A percentile compares a stretch with the other conserved stretches of the same genome.
phyloP scores from a whole-genome alignment of 495 filamentous ascomycete genomes.

The Clohesyomyces aquaticus region DNA sequence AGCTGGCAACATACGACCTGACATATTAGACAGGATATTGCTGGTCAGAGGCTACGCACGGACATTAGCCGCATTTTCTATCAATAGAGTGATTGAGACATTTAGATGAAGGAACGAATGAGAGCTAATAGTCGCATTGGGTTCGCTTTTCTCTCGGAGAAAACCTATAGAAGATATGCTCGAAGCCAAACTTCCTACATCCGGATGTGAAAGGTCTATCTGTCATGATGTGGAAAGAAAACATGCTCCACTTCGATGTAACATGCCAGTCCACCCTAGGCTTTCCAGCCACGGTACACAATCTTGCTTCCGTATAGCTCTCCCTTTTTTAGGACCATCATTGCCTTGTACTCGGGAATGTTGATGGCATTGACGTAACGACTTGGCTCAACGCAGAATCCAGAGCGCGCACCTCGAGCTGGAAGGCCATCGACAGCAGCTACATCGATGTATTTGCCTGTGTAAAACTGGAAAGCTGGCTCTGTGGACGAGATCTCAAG shows the following conservation, averaged over 20 bases:
- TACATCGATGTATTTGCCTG: constrained; percentile 81
- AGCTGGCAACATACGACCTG: too few species aligned
- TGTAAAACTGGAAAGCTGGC: constrained; percentile 96
- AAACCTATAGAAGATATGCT: too few species aligned
- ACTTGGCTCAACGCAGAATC: constrained; percentile 89
- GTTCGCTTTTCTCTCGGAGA: too few species aligned
- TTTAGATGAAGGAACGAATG: neutral
- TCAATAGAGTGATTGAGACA: neutral
- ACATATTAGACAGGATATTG: neutral
- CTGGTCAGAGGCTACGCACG: neutral
- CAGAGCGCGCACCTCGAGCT: constrained; percentile 65
- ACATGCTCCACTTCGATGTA: neutral
- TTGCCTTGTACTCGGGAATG: constrained; percentile 72
- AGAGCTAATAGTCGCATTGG: neutral
- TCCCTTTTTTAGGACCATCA: constrained; percentile 78
- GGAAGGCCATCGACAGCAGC: constrained; percentile 67
- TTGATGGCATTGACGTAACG: constrained; percentile 89
- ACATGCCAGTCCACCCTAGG: constrained; percentile 8
- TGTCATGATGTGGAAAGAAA: too few species aligned
- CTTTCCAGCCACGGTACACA: constrained; percentile 79
- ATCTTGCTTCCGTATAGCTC: constrained; percentile 76
- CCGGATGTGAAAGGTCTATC: too few species aligned
- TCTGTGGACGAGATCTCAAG: constrained; percentile 87
- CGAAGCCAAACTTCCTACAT: too few species aligned
- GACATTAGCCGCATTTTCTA: neutral